These are phyloP conservation scores for Periconia sp. DNA, from an alignment of 2,329 filamentous ascomycete species.

Conservation along the genomic window DNA sequence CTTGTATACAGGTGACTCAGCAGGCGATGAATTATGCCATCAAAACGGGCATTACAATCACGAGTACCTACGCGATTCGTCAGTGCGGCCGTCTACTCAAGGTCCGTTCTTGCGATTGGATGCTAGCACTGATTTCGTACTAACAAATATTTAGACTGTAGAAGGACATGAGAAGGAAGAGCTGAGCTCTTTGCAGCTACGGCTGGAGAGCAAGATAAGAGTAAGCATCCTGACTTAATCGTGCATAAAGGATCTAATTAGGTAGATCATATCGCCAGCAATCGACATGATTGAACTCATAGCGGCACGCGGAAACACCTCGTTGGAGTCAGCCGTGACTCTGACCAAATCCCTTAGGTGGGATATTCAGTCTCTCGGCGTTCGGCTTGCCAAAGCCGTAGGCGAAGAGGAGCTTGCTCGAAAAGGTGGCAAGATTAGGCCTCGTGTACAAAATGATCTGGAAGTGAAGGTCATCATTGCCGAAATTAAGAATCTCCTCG, in stretches of 20 bases:
- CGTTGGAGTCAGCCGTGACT: constrained; percentile 81
- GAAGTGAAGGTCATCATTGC: constrained; percentile 73
- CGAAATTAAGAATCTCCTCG: constrained; percentile 77
- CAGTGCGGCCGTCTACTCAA: constrained; percentile 81
- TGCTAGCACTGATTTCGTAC: constrained; percentile 36
- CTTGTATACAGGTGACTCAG: constrained; percentile 62
- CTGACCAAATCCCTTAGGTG: constrained; percentile 82
- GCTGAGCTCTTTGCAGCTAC: constrained; percentile 72
- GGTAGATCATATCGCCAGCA: constrained; percentile 81
- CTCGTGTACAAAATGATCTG: constrained; percentile 62
- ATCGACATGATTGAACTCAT: constrained; percentile 94
- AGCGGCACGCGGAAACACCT: constrained; percentile 76
- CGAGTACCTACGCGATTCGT: constrained; percentile 81
- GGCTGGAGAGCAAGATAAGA: constrained; percentile 84
- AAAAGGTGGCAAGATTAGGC: constrained; percentile 53
- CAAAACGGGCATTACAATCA: constrained; percentile 80
- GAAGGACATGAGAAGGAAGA: constrained; percentile 75
- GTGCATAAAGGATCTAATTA: neutral
- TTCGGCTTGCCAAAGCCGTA: constrained; percentile 74
- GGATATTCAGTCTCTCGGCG: constrained; percentile 81
- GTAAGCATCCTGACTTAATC: constrained; percentile 49
- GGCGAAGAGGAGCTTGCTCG: constrained; percentile 63
- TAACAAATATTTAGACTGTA: constrained; percentile 51
- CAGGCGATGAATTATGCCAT: constrained; percentile 95
- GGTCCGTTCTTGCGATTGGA: constrained; percentile 41